Percentiles rank a stretch among this genome's conserved stretches.
Evolutionary conservation across 352 stramenopile genomes (phyloP).

Genomic region (Phytophthora sp.): DNA sequence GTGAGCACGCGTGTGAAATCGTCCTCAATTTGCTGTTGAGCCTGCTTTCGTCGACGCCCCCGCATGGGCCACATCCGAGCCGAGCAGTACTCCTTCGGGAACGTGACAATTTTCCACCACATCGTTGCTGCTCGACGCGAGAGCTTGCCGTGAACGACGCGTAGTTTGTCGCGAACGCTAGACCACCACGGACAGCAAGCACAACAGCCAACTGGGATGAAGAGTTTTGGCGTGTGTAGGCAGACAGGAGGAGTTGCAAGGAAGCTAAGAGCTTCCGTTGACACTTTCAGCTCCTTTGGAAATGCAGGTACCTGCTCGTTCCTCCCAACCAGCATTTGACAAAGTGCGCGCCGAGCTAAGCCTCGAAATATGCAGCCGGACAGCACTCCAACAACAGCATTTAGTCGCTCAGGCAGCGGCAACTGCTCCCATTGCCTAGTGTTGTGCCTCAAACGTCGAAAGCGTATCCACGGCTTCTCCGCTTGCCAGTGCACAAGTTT

Average conservation of each 20-base stretch:
- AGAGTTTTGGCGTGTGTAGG: neutral
- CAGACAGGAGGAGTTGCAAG: neutral
- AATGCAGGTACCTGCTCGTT: constrained; percentile 3
- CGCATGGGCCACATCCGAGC: constrained; percentile 13
- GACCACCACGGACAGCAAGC: constrained; percentile 18
- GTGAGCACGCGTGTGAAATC: constrained; percentile 21
- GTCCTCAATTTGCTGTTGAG: constrained; percentile 20
- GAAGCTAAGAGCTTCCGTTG: constrained; percentile 6
- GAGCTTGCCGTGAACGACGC: neutral
- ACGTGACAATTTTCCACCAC: constrained; percentile 23
- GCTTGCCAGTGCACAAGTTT: constrained; percentile 27
- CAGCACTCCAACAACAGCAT: constrained; percentile 3
- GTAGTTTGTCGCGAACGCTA: constrained; percentile 1
- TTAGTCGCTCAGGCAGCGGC: constrained; percentile 2
- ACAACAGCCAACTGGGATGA: neutral
- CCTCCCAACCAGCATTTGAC: constrained; percentile 28
- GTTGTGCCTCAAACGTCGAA: constrained; percentile 16
- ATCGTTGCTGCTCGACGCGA: neutral
- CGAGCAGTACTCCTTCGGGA: constrained; percentile 21
- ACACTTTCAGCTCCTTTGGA: constrained; percentile 12
- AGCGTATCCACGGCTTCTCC: constrained; percentile 36
- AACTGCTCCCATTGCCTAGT: constrained; percentile 15
- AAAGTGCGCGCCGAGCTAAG: constrained; percentile 15
- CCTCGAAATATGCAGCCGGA: constrained; percentile 15
- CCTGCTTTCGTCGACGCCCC: constrained; percentile 3